phyloP scores from a whole-genome alignment of 2,329 filamentous ascomycete genomes.

The Ceratocystis harringtonii region DNA sequence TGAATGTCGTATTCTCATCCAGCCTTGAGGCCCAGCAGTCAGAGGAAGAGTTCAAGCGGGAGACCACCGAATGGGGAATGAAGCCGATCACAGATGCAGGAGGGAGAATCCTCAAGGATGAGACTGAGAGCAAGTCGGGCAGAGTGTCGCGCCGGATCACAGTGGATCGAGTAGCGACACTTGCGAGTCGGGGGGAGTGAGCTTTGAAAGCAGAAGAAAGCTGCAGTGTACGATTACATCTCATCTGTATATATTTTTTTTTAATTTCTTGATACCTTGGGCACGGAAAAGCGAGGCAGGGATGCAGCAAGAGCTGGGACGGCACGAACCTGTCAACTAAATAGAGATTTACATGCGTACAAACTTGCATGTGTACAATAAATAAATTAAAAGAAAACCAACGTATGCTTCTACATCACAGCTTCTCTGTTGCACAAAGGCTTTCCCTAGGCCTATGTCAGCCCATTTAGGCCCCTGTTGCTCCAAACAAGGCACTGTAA shows the following conservation, averaged over 20 bases:
- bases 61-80: not conserved
- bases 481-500: not conserved
- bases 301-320: no score
- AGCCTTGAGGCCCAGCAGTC: not conserved
- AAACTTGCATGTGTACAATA: not conserved
- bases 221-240: not conserved
- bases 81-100: not conserved
- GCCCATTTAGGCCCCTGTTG: constrained; percentile 3
- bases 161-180: not conserved
- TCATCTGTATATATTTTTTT: not conserved
- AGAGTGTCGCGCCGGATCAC: not conserved
- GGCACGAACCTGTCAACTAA: not conserved
- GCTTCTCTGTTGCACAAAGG: not conserved
- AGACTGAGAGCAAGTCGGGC: not conserved
- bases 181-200: not conserved
- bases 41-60: not conserved
- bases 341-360: not conserved
- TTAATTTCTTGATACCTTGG: not conserved
- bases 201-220: not conserved
- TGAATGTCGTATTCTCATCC: not conserved
- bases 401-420: no score
- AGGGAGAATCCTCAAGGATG: not conserved
- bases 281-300: no score
- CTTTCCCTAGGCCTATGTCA: not conserved
- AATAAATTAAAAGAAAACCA: not conserved